Evolutionary conservation across 2,329 filamentous ascomycete species (phyloP), one percentile per base, ranked within the genome.

Genomic region (Aspergillus niger): DNA sequence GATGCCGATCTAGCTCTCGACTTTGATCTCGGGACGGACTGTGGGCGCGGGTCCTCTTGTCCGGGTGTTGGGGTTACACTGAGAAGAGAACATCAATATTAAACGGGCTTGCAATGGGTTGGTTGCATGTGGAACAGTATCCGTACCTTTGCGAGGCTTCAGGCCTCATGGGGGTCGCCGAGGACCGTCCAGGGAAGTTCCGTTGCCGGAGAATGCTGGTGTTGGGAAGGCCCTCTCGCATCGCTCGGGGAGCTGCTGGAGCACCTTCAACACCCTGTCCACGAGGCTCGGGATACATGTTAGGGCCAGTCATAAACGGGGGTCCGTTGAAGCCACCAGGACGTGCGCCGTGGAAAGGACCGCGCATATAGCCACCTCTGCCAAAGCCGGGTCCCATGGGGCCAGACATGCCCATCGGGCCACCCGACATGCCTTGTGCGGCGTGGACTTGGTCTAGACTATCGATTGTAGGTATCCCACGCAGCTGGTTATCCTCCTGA

Each of bases 221-320:
- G 75, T 96, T 96, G 55, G 91, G 90, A 10, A 92, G 81, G 30
- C 92, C 92, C 76, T 95, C 90, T 64, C 94, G 86, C 91, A 98
- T 96, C 17, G 95, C 95, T 77, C 95, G 93, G 51, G 95, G 95
- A 8, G 93, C 95, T 57, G 90, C 96, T 28, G 95, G 95, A 28
- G 95, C 95, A 78, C 85, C 85, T 71, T 80, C 81, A 55, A 87
- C 84, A 39, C 84, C 85, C 83, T 91, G 78, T 4, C 82, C 82
- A 55, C 77, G 76, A 6, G 80, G 75, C 61, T 77, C 71, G 59
- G 67, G 61, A 58, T 77, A 75, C 64, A 68, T 63, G 48, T 64
- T 69, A 49, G 61, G 53, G 5, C 72, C 73, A 51, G 73, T 63
- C 66, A 70, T 69, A 36, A 68, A 69, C 15, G 69, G 64, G 53